Base-by-base conservation (phyloP, 2,329 filamentous ascomycete genomes). In the Sporothrix curviconia region DNA sequence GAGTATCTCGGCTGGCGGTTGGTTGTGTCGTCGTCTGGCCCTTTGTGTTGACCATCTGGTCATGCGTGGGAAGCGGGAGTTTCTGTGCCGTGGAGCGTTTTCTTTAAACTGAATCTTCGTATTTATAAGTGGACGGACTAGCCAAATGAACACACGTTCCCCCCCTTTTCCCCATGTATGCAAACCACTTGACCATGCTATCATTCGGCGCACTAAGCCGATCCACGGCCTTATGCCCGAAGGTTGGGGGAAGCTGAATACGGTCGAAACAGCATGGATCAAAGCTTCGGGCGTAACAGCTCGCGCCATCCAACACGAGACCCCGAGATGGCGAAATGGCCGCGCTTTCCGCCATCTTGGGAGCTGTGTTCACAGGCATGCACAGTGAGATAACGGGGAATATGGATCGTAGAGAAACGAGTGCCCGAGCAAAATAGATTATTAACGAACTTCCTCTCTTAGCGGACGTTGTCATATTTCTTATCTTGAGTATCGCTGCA, bases 121-220 rank as follows among this genome's bases (percentile, higher is more conserved):
- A 52, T 52, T 52, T 40, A 52, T 47, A 19, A 17, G 25, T 34
- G 28, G n/a, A 7, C 15, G 14, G 14, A 6, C 19, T 24, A 17
- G 14, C 22, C 49, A 34, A 52, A 52, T 52, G 17, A 52, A 40
- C 49, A 52, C 49, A 52, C 15, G 40, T 52, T 52, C 49, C 49
- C 49, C 36, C 36, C 11, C 28, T 47, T 12, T 6, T 17, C 12
- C 25, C 7, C 28, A 8, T n/a, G n/a, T n/a, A n/a, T n/a, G n/a
- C n/a, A n/a, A n/a, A n/a, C n/a, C n/a, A n/a, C n/a, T 32, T 28
- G 12, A 32, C 15, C 44, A 47, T 47, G 25, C 25, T 32, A 47
- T 32, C 44, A 32, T 22, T 47, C 44, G 28, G 25, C 43, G 30
- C 32, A 15, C 49, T 52, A 52, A 39, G 32, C 39, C 12, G 28